Percentiles rank a stretch among this genome's conserved stretches.
Conservation (phyloP, 2,329 filamentous ascomycete species). For the Pseudogymnoascus sp. region DNA sequence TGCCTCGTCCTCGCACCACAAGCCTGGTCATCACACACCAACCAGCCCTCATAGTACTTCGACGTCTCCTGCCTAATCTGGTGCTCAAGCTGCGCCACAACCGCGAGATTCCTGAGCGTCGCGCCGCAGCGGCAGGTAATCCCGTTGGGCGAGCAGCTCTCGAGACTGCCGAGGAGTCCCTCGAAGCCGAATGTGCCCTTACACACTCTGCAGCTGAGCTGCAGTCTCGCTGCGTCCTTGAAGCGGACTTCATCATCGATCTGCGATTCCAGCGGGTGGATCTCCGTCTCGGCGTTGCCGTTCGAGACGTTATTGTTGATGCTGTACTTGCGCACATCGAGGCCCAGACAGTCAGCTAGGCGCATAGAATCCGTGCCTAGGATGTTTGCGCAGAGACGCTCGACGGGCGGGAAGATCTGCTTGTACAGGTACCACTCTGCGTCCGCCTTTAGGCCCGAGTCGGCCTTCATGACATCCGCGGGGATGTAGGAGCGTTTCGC, state of each 20-base stretch:
- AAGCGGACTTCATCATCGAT: conserved; percentile 89
- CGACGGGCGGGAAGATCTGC: conserved; percentile 95
- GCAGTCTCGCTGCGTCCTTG: conserved; percentile 67
- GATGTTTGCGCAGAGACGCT: conserved; percentile 95
- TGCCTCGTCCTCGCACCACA: conserved; percentile 84
- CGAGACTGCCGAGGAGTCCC: conserved; percentile 55
- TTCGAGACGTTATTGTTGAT: conserved; percentile 51
- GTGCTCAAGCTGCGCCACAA: conserved; percentile 81
- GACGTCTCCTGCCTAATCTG: conserved; percentile 72
- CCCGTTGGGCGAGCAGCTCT: conserved; percentile 63
- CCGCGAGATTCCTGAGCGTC: conserved; percentile 58
- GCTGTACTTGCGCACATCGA: conserved; percentile 82
- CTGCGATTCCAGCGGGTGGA: conserved; percentile 88
- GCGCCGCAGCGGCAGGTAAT: conserved; percentile 66
- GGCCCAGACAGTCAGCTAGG: conserved; percentile 85
- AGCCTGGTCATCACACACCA: conserved; percentile 80
- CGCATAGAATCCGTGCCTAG: conserved; percentile 83
- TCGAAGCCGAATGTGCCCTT: conserved; percentile 66
- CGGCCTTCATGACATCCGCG: conserved; percentile 73
- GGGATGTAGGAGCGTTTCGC: conserved; percentile 86
- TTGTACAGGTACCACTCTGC: conserved; percentile 98
- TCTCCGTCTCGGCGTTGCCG: conserved; percentile 55
- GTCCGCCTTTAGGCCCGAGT: conserved; percentile 71
- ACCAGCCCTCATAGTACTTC: conserved; percentile 86
- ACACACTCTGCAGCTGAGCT: conserved; percentile 75